A percentile compares a stretch with the other conserved stretches of the same genome.
Conservation (phyloP, 139 green algal genomes). For the Gonium pectorale region DNA sequence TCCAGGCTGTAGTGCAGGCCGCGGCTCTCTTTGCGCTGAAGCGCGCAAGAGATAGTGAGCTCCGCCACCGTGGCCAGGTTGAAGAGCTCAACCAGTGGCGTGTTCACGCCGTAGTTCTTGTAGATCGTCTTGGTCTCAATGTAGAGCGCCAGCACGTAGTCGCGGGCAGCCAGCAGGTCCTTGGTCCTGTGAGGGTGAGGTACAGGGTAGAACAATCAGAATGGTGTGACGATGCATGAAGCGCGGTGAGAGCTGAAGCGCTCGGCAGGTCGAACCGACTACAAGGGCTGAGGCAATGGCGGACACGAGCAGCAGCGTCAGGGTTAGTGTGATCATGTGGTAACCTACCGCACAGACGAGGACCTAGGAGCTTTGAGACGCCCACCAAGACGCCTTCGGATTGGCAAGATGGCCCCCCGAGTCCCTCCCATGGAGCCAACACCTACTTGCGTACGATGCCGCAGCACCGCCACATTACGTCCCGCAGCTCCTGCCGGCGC, state of each 20-base stretch:
- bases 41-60: conserved; percentile 85
- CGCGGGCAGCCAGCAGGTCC: conserved; percentile 72
- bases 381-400: too few species aligned
- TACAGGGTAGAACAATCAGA: too few species aligned
- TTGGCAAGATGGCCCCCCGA: too few species aligned
- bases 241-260: too few species aligned
- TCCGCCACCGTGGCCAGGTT: conserved; percentile 90
- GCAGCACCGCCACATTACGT: conserved; percentile 89
- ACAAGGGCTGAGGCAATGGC: too few species aligned
- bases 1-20: conserved; percentile 88
- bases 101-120: conserved; percentile 68
- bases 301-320: too few species aligned
- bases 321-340: too few species aligned
- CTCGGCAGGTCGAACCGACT: too few species aligned
- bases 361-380: too few species aligned
- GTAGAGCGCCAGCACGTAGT: conserved; percentile 62
- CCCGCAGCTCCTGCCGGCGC: conserved; percentile 73
- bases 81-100: conserved; percentile 86
- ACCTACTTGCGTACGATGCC: conserved; percentile 88
- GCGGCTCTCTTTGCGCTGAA: conserved; percentile 87
- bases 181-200: conserved; percentile 41
- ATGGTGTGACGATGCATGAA: too few species aligned
- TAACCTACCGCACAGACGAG: too few species aligned
- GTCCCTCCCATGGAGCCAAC: neutral
- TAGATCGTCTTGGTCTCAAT: conserved; percentile 73